phyloP scores from a whole-genome alignment of 495 filamentous ascomycete species.

The Venustampulla echinocandica region DNA sequence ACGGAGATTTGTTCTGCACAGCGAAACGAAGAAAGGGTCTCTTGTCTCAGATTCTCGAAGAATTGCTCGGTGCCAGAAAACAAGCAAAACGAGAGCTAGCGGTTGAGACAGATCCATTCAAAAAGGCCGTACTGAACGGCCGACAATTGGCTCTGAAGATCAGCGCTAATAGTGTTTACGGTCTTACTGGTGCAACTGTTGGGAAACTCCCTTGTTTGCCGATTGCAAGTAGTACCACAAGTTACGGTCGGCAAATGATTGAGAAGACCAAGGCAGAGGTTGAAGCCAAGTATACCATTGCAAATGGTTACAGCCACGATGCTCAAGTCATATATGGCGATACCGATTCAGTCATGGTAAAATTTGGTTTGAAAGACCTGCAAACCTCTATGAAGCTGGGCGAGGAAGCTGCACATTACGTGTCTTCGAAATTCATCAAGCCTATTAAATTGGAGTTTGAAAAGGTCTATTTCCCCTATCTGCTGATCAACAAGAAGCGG shows the following conservation, averaged over 20 bases:
- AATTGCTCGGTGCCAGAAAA: slow-evolving; percentile 81
- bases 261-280: slow-evolving; percentile 93
- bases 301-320: slow-evolving; percentile 89
- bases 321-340: slow-evolving; percentile 97
- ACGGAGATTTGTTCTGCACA: slow-evolving; percentile 88
- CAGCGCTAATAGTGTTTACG: slow-evolving; percentile 97
- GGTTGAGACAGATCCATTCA: slow-evolving; percentile 88
- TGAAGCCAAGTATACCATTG: slow-evolving; percentile 77
- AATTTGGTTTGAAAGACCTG: slow-evolving; percentile 83
- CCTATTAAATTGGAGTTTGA: slow-evolving; percentile 99
- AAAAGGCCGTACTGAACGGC: slow-evolving; percentile 95
- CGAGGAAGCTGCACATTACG: slow-evolving; percentile 76
- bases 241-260: slow-evolving; percentile 97
- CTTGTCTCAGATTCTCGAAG: slow-evolving; percentile 89
- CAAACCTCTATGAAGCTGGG: slow-evolving; percentile 88
- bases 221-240: slow-evolving; percentile 93
- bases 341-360: slow-evolving; percentile 99
- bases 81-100: slow-evolving; percentile 87
- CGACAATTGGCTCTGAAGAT: slow-evolving; percentile 93
- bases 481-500: slow-evolving; percentile 99
- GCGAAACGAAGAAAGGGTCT: slow-evolving; percentile 83
- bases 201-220: slow-evolving; percentile 92
- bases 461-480: slow-evolving; percentile 97
- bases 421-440: slow-evolving; percentile 84
- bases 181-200: slow-evolving; percentile 89